Conservation (phyloP, 192 early-diverging fungal genomes). For the Jimgerdemannia lactiflua region DNA sequence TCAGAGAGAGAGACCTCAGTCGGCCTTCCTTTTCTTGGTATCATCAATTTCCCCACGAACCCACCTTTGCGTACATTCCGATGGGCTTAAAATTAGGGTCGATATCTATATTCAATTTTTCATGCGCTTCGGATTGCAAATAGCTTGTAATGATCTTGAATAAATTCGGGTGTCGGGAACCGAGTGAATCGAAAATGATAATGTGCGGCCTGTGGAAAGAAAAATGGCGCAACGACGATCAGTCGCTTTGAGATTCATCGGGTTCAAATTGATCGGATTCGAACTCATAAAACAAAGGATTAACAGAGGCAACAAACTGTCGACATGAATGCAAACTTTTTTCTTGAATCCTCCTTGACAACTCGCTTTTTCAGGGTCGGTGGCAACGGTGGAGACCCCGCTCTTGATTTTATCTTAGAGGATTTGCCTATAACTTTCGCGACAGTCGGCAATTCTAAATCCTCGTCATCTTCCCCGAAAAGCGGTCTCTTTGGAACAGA, state of each 20-base stretch:
- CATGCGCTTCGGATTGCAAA: slow-evolving; percentile 25
- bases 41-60: no score
- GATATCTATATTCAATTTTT: slow-evolving; percentile 41
- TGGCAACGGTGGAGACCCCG: not conserved
- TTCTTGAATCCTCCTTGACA: no score
- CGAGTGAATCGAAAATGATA: slow-evolving; percentile 67
- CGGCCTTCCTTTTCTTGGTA: no score
- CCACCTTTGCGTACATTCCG: slow-evolving; percentile 61
- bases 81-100: slow-evolving; percentile 13
- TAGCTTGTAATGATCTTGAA: slow-evolving; percentile 37
- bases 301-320: no score
- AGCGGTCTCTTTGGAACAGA: not conserved
- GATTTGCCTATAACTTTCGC: not conserved
- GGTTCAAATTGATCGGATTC: not conserved
- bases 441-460: not conserved
- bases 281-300: not conserved
- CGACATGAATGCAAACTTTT: no score
- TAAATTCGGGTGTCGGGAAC: slow-evolving; percentile 38
- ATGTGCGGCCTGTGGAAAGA: slow-evolving; percentile 40
- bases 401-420: not conserved
- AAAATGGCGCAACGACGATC: not conserved
- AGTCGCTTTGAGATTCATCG: no score
- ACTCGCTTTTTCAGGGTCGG: no score
- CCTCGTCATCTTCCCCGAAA: not conserved
- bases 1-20: no score